Evolutionary conservation across 164 flowering plant species (phyloP).

Genomic region (Vitis vinifera): ASM3070453v1 NC_081809.1:4510001-4510500

Average conservation of each 20-base stretch:
- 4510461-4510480: background rate
- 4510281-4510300: slow-evolving; percentile 88
- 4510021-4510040: background rate
- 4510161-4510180: slow-evolving; percentile 57
- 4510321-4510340: slow-evolving; percentile 83
- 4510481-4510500: background rate
- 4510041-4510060: slow-evolving; percentile 76
- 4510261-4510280: background rate
- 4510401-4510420: too few species aligned
- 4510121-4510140: slow-evolving; percentile 98
- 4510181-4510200: background rate
- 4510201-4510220: background rate
- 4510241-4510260: slow-evolving; percentile 1
- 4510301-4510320: slow-evolving; percentile 97
- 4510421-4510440: background rate
- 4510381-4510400: background rate
- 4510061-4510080: slow-evolving; percentile 92
- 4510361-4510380: slow-evolving; percentile 88
- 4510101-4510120: slow-evolving; percentile 95
- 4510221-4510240: background rate
- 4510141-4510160: slow-evolving; percentile 92
- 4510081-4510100: slow-evolving; percentile 79
- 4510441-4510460: background rate
- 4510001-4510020: background rate
- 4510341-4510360: slow-evolving; percentile 82